These are phyloP conservation scores for Cladophialophora carrionii DNA, from an alignment of 2,329 filamentous ascomycete genomes.

Conservation along the genomic window DNA sequence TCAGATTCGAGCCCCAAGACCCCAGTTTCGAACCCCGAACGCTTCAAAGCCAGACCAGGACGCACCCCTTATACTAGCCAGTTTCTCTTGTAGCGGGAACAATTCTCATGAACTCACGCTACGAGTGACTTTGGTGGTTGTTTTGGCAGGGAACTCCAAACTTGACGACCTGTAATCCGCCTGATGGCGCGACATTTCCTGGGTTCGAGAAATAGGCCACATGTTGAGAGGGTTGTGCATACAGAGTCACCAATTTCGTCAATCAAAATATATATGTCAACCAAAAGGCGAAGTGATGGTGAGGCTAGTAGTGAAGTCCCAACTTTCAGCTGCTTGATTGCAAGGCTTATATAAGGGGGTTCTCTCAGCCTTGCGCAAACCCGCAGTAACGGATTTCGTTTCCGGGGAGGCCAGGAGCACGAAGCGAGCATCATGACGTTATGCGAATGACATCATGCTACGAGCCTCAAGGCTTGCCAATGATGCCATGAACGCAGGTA, in stretches of 20 bases:
- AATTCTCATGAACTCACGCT: background rate
- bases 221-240: background rate
- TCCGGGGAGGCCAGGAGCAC: background rate
- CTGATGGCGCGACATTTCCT: background rate
- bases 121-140: background rate
- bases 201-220: background rate
- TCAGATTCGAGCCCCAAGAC: background rate
- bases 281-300: background rate
- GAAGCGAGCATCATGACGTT: conserved; percentile 11
- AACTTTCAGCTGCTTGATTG: background rate
- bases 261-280: background rate
- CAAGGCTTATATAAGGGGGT: background rate
- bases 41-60: background rate
- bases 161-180: background rate
- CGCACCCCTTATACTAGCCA: background rate
- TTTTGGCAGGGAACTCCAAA: conserved; percentile 2
- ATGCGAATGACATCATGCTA: conserved; percentile 18
- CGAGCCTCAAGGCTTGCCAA: background rate
- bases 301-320: background rate
- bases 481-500: conserved; percentile 7
- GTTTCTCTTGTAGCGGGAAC: background rate
- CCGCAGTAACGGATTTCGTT: background rate
- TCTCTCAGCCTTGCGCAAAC: conserved; percentile 9
- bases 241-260: background rate
- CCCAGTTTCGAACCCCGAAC: conserved; percentile 4